Evolutionary conservation across 768 basidiomycete genomes (phyloP), one percentile per base, ranked within the genome.

Genomic region (Pulveroboletus frians): DNA sequence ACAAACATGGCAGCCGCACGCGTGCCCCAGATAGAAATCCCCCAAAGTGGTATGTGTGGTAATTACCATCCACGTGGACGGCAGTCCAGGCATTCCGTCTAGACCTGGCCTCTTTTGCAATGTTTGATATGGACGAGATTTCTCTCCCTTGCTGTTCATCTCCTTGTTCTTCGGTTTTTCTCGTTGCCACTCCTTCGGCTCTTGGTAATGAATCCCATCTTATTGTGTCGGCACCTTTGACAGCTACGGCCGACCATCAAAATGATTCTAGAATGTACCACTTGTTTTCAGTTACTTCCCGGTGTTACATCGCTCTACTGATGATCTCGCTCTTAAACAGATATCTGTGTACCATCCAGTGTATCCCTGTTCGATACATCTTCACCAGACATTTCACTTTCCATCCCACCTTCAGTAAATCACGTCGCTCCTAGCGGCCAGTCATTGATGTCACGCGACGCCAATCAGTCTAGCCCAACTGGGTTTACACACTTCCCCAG

Each of bases 41-140:
- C 47, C 44, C 42, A 50, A 54, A 57, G 49, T 43, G 57, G 58
- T 59, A 55, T 57, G 58, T 57, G 39, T 54, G 49, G 40, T 50
- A 51, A 51, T 45, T 39, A 10, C 38, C 46, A 21, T 18, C 11
- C 27, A 39, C 39, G 30, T 43, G 42, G 20, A 32, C 30, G 18
- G 32, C 38, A 40, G 46, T 37, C 46, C 37, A 55, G 45, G 21
- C 46, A 31, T 38, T 29, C 26, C 41, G 21, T 34, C 35, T 29
- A 27, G 27, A 41, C 30, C 21, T 30, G 5, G 21, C 20, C 20
- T 15, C 26, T 36, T 8, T 37, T 36, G 43, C 13, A 9, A 31
- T 23, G 13, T 32, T 34, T 11, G 43, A 35, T 43, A 21, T 20
- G 30, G 15, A 23, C 10, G 21, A 9, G 13, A 5, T 37, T 31